Conservation (phyloP, 202 grass and related monocot species). For the Dendrocalamus latiflorus region DNA sequence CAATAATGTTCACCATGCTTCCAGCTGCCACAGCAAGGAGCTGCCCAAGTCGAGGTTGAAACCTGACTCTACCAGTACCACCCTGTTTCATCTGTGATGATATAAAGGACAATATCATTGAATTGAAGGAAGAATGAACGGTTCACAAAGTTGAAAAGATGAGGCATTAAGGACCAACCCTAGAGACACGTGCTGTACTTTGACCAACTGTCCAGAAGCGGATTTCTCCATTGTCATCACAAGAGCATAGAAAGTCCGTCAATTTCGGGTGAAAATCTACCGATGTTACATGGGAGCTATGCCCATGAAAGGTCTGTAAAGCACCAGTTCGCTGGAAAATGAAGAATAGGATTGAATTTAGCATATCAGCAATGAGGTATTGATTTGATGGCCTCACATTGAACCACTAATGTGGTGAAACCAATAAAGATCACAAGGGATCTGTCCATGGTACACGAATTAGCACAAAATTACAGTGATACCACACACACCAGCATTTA, state of each 20-base stretch:
- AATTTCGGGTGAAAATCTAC: conserved; percentile 87
- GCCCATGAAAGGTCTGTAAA: conserved; percentile 66
- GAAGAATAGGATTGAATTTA: not conserved
- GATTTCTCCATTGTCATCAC: conserved; percentile 79
- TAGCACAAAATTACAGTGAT: not conserved
- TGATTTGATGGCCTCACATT: not conserved
- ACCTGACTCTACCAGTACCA: conserved; percentile 65
- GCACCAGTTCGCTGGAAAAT: conserved; percentile 52
- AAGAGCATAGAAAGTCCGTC: conserved; percentile 65
- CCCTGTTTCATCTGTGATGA: conserved; percentile 56
- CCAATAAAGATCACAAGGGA: not conserved
- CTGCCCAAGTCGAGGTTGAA: conserved; percentile 73
- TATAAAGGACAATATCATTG: not conserved
- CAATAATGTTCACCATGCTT: conserved; percentile 66
- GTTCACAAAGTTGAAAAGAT: not conserved
- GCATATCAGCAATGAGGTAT: not conserved
- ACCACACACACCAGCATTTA: not conserved
- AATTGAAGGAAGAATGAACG: not conserved
- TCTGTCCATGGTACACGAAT: not conserved
- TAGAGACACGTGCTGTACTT: conserved; percentile 29
- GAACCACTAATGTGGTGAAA: not conserved
- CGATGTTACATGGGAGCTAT: conserved; percentile 71
- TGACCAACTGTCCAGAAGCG: conserved; percentile 67
- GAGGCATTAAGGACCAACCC: conserved; percentile 36
- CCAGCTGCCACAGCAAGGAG: conserved; percentile 71